Evolutionary conservation across 169 alveolate genomes (phyloP).

Genomic region (Babesia caballi): DNA sequence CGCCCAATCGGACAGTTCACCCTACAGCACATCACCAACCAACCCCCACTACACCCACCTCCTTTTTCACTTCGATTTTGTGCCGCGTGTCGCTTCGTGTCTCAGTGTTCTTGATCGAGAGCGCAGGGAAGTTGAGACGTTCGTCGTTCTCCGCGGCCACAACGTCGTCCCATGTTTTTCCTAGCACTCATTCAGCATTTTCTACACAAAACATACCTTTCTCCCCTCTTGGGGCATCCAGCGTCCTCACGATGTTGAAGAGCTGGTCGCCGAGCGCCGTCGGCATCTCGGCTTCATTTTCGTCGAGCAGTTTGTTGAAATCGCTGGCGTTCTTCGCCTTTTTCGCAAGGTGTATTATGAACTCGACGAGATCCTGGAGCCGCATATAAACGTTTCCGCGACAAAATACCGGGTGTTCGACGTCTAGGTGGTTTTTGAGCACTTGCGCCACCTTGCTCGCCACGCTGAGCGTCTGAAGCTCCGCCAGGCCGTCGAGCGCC

Average conservation of each 20-base stretch:
- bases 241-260: constrained; percentile 33
- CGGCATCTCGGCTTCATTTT: constrained; percentile 62
- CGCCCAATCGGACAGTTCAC: constrained; percentile 63
- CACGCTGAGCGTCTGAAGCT: constrained; percentile 54
- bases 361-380: constrained; percentile 58
- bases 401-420: constrained; percentile 53
- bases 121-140: constrained; percentile 59
- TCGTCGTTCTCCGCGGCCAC: constrained; percentile 30
- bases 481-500: constrained; percentile 43
- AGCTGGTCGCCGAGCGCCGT: constrained; percentile 41
- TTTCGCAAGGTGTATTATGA: constrained; percentile 55
- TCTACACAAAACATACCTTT: neutral
- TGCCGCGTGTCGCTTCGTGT: neutral
- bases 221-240: constrained; percentile 25
- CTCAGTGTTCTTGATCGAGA: constrained; percentile 43
- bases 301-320: constrained; percentile 42
- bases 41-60: neutral
- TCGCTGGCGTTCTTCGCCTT: constrained; percentile 36
- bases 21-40: neutral
- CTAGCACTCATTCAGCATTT: no score
- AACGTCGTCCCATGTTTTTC: constrained; percentile 51
- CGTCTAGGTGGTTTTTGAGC: constrained; percentile 59
- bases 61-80: constrained; percentile 19
- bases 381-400: neutral
- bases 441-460: constrained; percentile 49